These are phyloP conservation scores for Rhododendron kiyosumense DNA, from an alignment of 148 eudicot genomes.

Conservation along the genomic window DNA sequence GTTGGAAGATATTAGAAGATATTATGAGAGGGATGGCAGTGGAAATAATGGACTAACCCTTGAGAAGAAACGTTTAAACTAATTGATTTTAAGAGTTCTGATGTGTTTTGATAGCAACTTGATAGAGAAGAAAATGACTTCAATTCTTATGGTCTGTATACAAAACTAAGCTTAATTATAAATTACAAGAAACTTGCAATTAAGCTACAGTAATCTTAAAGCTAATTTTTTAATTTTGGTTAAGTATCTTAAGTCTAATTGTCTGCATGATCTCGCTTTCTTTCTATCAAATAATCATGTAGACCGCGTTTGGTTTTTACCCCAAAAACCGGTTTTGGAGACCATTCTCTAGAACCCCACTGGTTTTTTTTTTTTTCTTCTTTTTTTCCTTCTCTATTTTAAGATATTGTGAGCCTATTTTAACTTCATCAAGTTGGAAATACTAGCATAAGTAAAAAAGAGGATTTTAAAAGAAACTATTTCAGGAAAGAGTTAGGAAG, in stretches of 20 bases:
- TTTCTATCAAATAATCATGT: background rate
- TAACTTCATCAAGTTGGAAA: too few relatives aligned
- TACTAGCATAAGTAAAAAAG: background rate
- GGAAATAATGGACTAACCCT: constrained; percentile 53
- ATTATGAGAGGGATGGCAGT: constrained; percentile 67
- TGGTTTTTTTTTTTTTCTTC: too few relatives aligned
- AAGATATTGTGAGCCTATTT: too few relatives aligned
- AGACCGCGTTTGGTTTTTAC: too few relatives aligned
- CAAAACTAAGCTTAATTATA: background rate
- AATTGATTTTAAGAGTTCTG: background rate
- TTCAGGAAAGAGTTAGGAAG: too few relatives aligned
- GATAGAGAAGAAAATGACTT: background rate
- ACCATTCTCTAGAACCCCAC: too few relatives aligned
- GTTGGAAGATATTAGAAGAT: background rate
- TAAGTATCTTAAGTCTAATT: background rate
- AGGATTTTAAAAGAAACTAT: too few relatives aligned
- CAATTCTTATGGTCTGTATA: background rate
- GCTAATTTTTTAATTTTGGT: too few relatives aligned
- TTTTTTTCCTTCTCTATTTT: too few relatives aligned
- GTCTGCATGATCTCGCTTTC: background rate
- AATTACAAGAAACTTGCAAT: background rate
- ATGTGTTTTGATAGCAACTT: background rate
- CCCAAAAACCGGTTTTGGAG: too few relatives aligned
- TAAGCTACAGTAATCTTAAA: background rate
- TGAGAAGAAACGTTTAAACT: background rate